phyloP scores from a whole-genome alignment of 371 early-diverging fungal species.

The Mucor plumbeus region DNA sequence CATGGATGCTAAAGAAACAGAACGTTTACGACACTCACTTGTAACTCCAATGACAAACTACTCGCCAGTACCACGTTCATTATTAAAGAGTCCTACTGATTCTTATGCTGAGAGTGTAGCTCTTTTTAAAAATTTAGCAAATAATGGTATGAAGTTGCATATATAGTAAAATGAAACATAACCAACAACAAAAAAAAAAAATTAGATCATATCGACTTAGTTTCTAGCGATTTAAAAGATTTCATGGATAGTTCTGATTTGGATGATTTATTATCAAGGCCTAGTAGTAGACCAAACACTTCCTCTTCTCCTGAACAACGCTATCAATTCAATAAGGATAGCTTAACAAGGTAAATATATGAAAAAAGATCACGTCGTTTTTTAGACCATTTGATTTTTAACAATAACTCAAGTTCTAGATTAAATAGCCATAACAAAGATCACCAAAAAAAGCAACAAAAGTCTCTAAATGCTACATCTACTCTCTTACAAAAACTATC shows the following conservation, averaged over 20 bases:
- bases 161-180: slow-evolving; percentile 6
- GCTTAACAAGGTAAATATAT: slow-evolving; percentile 7
- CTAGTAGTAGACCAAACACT: background rate
- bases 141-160: background rate
- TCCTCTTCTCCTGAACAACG: background rate
- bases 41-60: slow-evolving; percentile 23
- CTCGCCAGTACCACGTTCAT: background rate
- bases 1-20: slow-evolving; percentile 16
- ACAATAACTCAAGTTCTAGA: background rate
- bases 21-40: slow-evolving; percentile 15
- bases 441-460: background rate
- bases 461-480: background rate
- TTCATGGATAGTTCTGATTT: background rate
- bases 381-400: background rate
- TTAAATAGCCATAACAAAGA: background rate
- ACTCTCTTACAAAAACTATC: background rate
- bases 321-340: background rate
- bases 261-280: slow-evolving; percentile 1
- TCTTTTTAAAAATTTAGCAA: slow-evolving; percentile 5
- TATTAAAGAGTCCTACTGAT: background rate
- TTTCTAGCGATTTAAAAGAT: background rate
- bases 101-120: slow-evolving; percentile 27
- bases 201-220: slow-evolving; percentile 1
- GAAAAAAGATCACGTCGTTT: background rate
- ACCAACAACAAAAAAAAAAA: background rate